phyloP scores from a whole-genome alignment of 345 rosid genomes.

The Eucalyptus melliodora region DNA sequence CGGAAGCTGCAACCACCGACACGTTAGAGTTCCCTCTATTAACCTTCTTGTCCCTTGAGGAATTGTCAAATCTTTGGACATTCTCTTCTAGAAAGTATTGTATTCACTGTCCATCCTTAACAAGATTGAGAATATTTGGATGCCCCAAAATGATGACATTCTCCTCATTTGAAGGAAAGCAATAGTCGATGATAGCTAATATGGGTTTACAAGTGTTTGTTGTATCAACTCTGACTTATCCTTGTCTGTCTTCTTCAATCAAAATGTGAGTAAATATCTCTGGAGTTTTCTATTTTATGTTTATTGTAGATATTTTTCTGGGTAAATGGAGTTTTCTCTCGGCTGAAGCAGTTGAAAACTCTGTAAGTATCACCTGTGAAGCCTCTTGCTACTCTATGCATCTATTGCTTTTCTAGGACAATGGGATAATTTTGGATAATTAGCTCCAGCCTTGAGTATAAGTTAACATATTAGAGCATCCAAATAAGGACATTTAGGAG shows the following conservation, averaged over 20 bases:
- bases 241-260: not conserved
- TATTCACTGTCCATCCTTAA: not conserved
- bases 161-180: not conserved
- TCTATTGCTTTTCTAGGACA: no score
- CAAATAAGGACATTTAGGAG: no score
- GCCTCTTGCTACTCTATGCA: no score
- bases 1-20: not conserved
- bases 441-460: no score
- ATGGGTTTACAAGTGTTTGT: not conserved
- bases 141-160: not conserved
- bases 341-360: fast-evolving
- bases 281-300: not conserved
- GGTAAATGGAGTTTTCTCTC: not conserved
- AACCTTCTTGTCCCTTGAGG: not conserved
- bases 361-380: no score
- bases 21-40: not conserved
- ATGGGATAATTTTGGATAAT: no score
- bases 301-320: not conserved
- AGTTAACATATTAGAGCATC: no score
- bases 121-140: not conserved
- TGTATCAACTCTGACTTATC: not conserved
- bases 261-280: not conserved
- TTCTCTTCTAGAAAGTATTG: not conserved
- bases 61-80: not conserved
- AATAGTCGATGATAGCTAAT: not conserved